Percentiles rank a stretch among this genome's conserved stretches.
phyloP scores from a whole-genome alignment of 1,284 basidiomycete species.

The Cutaneotrichosporon sp. region DNA sequence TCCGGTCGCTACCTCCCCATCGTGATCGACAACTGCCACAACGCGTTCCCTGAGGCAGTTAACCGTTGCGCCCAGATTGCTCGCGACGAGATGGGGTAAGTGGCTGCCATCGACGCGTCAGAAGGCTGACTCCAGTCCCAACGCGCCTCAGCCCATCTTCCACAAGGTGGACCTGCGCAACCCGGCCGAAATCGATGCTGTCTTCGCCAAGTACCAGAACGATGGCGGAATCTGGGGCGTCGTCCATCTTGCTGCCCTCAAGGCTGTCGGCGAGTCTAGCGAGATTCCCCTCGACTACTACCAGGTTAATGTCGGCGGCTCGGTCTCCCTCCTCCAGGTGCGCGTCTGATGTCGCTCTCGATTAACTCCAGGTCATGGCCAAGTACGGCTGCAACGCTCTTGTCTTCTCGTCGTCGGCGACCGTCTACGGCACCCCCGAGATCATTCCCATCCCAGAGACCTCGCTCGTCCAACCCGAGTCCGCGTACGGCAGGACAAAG shows the following conservation, averaged over 20 bases:
- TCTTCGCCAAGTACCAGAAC: conserved; percentile 73
- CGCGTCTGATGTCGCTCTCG: conserved; percentile 13
- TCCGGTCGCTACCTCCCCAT: conserved; percentile 85
- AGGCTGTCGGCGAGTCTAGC: conserved; percentile 96
- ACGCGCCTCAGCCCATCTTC: conserved; percentile 37
- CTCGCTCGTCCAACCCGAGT: conserved; percentile 81
- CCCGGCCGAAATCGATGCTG: conserved; percentile 60
- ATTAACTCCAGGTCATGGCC: conserved; percentile 64
- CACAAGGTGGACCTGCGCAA: conserved; percentile 69
- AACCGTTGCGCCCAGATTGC: conserved; percentile 69
- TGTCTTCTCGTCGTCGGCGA: conserved; percentile 97
- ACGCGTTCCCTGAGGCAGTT: conserved; percentile 73
- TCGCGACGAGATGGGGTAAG: conserved; percentile 53
- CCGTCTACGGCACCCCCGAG: conserved; percentile 95
- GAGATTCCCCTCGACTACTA: conserved; percentile 93
- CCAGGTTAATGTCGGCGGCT: conserved; percentile 81
- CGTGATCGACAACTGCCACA: conserved; percentile 89
- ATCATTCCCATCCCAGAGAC: conserved; percentile 91
- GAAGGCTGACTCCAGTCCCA: conserved; percentile 9
- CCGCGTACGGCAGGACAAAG: conserved; percentile 93
- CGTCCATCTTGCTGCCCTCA: conserved; percentile 93
- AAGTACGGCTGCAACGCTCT: conserved; percentile 53
- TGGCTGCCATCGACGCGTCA: neutral
- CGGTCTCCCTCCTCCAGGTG: conserved; percentile 65
- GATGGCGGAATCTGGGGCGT: conserved; percentile 96